phyloP scores from a whole-genome alignment of 2,329 filamentous ascomycete species.

The Pseudocercospora pini-densiflorae region DNA sequence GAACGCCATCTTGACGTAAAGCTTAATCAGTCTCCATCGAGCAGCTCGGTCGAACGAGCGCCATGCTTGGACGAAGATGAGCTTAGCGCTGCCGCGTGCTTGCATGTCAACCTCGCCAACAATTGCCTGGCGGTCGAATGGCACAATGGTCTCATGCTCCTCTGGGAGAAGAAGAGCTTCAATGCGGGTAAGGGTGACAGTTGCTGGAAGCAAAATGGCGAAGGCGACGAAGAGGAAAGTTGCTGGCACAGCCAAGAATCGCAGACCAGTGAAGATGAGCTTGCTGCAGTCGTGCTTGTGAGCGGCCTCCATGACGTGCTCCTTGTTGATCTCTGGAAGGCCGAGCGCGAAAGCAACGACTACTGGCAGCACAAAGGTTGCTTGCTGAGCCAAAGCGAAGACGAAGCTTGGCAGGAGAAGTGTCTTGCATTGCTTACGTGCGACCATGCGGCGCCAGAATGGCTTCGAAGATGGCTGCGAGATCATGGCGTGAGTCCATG shows the following conservation, averaged over 20 bases:
- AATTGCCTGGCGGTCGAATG: conserved; percentile 84
- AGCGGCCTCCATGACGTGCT: conserved; percentile 31
- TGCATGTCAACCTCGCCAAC: conserved; percentile 71
- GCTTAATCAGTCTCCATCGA: conserved; percentile 73
- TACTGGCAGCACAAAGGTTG: conserved; percentile 55
- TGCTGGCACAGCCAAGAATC: conserved; percentile 42
- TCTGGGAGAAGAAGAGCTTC: conserved; percentile 86
- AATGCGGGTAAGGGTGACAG: conserved; percentile 77
- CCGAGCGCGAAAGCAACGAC: conserved; percentile 56
- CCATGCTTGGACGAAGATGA: conserved; percentile 78
- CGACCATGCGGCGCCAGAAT: conserved; percentile 73
- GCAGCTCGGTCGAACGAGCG: conserved; percentile 73
- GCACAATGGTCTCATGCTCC: conserved; percentile 80
- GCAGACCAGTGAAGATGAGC: conserved; percentile 47
- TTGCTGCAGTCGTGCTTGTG: conserved; percentile 32
- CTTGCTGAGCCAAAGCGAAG: conserved; percentile 61
- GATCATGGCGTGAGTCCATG: conserved; percentile 88
- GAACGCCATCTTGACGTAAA: conserved; percentile 72
- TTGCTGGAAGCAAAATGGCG: conserved; percentile 76
- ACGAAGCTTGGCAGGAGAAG: conserved; percentile 70
- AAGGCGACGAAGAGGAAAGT: conserved; percentile 58
- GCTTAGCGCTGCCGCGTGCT: conserved; percentile 61
- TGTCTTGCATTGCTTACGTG: conserved; percentile 68
- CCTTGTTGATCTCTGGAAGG: conserved; percentile 40
- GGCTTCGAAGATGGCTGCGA: conserved; percentile 64